Base-by-base conservation (phyloP, 345 rosid genomes). In the Arabidopsis thaliana region DNA sequence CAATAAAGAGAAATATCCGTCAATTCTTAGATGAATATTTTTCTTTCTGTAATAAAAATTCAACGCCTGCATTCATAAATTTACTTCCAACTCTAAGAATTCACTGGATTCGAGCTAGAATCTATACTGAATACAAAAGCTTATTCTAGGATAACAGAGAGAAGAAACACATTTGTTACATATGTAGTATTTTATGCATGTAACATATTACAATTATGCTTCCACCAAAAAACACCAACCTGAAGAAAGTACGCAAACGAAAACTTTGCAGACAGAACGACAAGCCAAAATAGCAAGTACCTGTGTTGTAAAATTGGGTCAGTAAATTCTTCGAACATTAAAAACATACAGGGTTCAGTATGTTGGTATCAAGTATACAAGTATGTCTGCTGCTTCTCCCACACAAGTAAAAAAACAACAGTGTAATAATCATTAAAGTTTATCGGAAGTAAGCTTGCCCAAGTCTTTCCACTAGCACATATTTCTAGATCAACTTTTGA, bases 271-370 rank as follows among this genome's bases (percentile, higher is more conserved):
- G 89, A 33, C 81, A 95, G 84, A 70, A 89, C 77, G 78, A 85
- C 86, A 38, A 92, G 84, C 99, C 99, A 95, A 82, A 92, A 95
- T 5, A 95, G 60, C 90, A 90, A 83, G 79, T 92, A 95, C 85
- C 98, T 94, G 93, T 77, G 77, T 45, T 60, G 82, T 46, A 65
- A 41, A 34, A 61, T 13, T 37, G 20, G 38, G 36, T 72, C 38
- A 72, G 65, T 59, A 34, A 37, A 34, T 8, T 20, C 74, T 67
- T 59, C 16, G 49, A 59, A 42, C 32, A n/a, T 32, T 40, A 28
- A 22, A 77, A 48, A 48, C 48, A 56, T 33, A 49, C 5, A 2
- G 33, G 42, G 14, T 44, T 49, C 69, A 36, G 50, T 33, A 16
- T 4, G 50, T 65, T 23, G 63, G 28, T 12, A 66, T 57, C 63